Evolutionary conservation across 805 yeast species (phyloP), one percentile per base, ranked within the genome.

Genomic region (Blastobotrys mokoenaii): DNA sequence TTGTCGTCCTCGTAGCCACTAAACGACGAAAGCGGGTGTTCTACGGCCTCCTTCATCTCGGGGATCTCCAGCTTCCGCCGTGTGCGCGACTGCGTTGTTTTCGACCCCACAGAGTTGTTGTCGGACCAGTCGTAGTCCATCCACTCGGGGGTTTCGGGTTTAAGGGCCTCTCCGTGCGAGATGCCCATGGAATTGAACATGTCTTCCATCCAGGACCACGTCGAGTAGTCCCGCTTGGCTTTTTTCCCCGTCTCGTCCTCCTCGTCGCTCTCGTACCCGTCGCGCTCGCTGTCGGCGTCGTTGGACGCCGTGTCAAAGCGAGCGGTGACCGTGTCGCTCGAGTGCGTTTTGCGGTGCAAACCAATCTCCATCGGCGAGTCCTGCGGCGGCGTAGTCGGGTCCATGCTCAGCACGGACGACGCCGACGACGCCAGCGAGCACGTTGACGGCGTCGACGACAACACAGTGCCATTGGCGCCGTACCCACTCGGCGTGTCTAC

Each of bases 1-100:
- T 41, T 35, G 11, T 45, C 49, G 33, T 22, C 27, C 34, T 43
- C 46, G 18, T 38, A 38, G 10, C 36, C 46, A 7, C 29, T 38
- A 9, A 33, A 44, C 29, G 41, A 43, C 6, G 46, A 43, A n/a
- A 43, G 35, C 12, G 49, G 46, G 20, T 41, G 44, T 32, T 41
- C 44, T 5, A 16, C 16, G 15, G 17, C 38, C 20, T 41, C 39
- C 37, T 41, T 38, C 32, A 38, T 15, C 18, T 34, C 37, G 10
- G 41, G 41, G 4, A 38, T 8, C 12, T 38, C 32, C 17, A 38
- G 14, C 33, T 27, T 25, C 7, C 41, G 16, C 3, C 16, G 12
- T 14, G 14, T 14, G 11, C 12, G 41, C 5, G 17, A 9, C 15
- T 25, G 22, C 16, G 38, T 14, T 10, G 15, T 31, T 12, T 11